Evolutionary conservation across 2,329 filamentous ascomycete species (phyloP), one percentile per base, ranked within the genome.

Genomic region (Apiospora marii): DNA sequence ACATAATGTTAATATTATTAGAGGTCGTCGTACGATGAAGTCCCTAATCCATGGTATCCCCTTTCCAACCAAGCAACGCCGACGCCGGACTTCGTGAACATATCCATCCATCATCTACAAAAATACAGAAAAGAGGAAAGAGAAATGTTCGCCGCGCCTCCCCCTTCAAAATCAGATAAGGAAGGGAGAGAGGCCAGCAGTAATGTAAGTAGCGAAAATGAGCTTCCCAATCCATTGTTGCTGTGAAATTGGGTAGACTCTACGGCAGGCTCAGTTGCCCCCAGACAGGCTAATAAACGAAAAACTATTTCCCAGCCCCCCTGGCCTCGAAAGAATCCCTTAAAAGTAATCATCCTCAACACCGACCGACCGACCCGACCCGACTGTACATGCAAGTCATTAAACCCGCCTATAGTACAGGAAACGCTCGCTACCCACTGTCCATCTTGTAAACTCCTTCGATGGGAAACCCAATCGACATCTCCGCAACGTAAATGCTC

Each of bases 1-100:
- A 41, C 30, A 64, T 64, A 64, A 64, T 64, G 58, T 64, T 64
- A 64, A 64, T 64, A 22, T 6, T 64, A 64, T 64, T 64, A 64
- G 30, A 41, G 22, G 34, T 64, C 58, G 58, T 41, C 58, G 34
- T 24, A 41, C 34, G 58, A 41, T 41, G 8, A 41, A 41, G 19
- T 16, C 34, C 22, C 34, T 64, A n/a, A n/a, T 64, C 34, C 41
- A 64, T 41, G 34, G 13, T 30, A 10, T 61, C 30, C 53, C 19
- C 30, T 37, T n/a, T 14, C n/a, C 41, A 34, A 64, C 34, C 58
- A 34, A 41, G 30, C 34, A 64, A 41, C 34, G 34, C 34, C 58
- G 41, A 22, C 30, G 58, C 58, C 58, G 19, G 13, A 34, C 34
- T 64, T 64, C 34, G 58, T 64, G 41, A 64, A 19, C 58, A 64